Percentiles rank a stretch among this genome's conserved stretches.
Evolutionary conservation across 225 moss, liverwort and hornwort genomes (phyloP).

Genomic region (Sphagnum contortum): DNA sequence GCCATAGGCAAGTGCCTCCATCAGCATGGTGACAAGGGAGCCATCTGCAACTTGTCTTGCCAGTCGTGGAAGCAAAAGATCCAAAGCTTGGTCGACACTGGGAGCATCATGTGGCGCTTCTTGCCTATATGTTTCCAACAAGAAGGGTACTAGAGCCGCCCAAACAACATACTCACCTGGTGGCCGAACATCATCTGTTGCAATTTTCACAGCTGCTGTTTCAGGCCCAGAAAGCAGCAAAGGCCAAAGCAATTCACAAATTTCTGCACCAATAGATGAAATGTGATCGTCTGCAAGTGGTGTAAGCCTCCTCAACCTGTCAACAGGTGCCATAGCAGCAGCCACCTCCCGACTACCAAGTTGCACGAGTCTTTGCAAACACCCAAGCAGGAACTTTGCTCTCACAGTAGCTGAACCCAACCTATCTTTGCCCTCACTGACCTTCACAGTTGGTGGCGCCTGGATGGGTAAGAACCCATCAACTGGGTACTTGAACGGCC

Average conservation of each 20-base stretch:
- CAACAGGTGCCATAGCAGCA: conserved; percentile 85
- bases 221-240: conserved; percentile 31
- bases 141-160: conserved; percentile 75
- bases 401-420: conserved; percentile 25
- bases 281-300: conserved; percentile 62
- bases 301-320: conserved; percentile 61
- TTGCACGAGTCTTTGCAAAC: conserved; percentile 92
- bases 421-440: conserved; percentile 13
- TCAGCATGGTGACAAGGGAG: conserved; percentile 42
- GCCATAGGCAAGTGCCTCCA: conserved; percentile 85
- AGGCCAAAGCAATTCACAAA: conserved; percentile 66
- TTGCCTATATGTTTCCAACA: conserved; percentile 70
- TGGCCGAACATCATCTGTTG: conserved; percentile 5
- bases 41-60: conserved; percentile 33
- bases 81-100: conserved; percentile 83
- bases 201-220: conserved; percentile 2
- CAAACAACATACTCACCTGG: conserved; percentile 71
- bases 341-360: conserved; percentile 93
- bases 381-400: conserved; percentile 73
- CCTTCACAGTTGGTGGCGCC: conserved; percentile 49
- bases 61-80: conserved; percentile 71
- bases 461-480: conserved; percentile 68
- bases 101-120: conserved; percentile 88
- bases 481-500: conserved; percentile 85
- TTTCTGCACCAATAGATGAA: conserved; percentile 40